These are phyloP conservation scores for Candida krabiensis DNA, from an alignment of 805 yeast species.

Conservation along the genomic window DNA sequence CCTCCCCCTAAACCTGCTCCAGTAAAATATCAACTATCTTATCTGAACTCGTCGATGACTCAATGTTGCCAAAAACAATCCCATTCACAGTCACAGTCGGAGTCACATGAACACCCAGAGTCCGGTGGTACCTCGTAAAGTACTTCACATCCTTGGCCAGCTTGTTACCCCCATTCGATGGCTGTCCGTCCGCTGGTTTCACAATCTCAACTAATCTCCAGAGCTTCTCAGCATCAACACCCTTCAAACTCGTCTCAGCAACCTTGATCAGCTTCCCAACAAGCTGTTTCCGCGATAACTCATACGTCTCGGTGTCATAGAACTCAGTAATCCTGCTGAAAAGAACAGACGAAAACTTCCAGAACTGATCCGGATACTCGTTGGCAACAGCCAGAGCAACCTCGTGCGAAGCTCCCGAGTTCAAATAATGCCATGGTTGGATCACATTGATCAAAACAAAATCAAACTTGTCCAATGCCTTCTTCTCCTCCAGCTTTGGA, in stretches of 20 bases:
- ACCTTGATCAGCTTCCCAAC: slow-evolving; percentile 53
- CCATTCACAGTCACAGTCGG: slow-evolving; percentile 80
- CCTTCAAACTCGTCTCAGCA: slow-evolving; percentile 38
- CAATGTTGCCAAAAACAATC: slow-evolving; percentile 53
- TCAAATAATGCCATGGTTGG: slow-evolving; percentile 88
- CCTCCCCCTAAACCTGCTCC: too few relatives aligned
- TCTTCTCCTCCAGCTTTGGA: slow-evolving; percentile 46
- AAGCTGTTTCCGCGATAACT: slow-evolving; percentile 55
- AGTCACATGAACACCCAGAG: slow-evolving; percentile 79
- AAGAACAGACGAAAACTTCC: slow-evolving; percentile 56
- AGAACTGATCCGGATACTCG: slow-evolving; percentile 50
- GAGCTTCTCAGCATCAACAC: slow-evolving; percentile 32
- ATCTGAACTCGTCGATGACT: slow-evolving; percentile 57
- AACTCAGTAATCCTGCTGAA: slow-evolving; percentile 55
- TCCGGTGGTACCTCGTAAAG: slow-evolving; percentile 70
- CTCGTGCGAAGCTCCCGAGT: slow-evolving; percentile 67
- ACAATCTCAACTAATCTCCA: slow-evolving; percentile 36
- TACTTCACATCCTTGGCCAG: slow-evolving; percentile 67
- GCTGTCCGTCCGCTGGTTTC: slow-evolving; percentile 30
- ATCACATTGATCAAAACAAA: slow-evolving; percentile 68
- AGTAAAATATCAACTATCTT: slow-evolving; percentile 43
- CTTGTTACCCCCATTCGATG: slow-evolving; percentile 56
- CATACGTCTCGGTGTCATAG: slow-evolving; percentile 60
- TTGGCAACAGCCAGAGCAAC: slow-evolving; percentile 70
- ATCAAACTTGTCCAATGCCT: slow-evolving; percentile 50